These are phyloP conservation scores for Mycena polygramma DNA, from an alignment of 768 basidiomycete species.

Conservation along the genomic window DNA sequence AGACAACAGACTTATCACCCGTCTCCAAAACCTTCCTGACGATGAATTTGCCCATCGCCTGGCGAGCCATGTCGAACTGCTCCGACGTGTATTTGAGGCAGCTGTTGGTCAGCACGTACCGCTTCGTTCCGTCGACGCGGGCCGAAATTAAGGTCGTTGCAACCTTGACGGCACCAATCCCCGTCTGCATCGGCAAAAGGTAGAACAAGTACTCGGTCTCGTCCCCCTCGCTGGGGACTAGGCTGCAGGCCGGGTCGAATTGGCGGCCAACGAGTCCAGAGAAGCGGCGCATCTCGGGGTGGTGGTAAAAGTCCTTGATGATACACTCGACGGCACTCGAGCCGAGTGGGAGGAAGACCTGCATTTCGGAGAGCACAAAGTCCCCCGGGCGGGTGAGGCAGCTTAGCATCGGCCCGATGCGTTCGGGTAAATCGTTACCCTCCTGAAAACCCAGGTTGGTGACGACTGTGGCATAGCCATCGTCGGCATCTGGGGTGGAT, in stretches of 20 bases:
- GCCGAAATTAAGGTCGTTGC: conserved; percentile 6
- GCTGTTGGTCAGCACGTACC: conserved; percentile 13
- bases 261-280: conserved; percentile 11
- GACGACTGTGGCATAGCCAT: conserved; percentile 2
- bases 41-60: conserved; percentile 4
- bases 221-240: conserved; percentile 5
- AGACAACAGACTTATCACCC: conserved; percentile 12
- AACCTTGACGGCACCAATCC: conserved; percentile 7
- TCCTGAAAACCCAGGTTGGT: conserved; percentile 19
- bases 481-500: neutral
- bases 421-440: conserved; percentile 1
- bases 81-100: conserved; percentile 8
- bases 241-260: conserved; percentile 14
- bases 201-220: conserved; percentile 12
- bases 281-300: conserved; percentile 13
- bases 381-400: conserved; percentile 6
- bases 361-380: conserved; percentile 4
- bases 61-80: conserved; percentile 14
- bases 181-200: conserved; percentile 12
- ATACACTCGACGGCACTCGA: neutral
- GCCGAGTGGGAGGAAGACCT: neutral
- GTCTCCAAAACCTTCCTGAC: conserved; percentile 14
- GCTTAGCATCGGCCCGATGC: conserved; percentile 7
- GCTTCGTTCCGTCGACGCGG: conserved; percentile 3
- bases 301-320: conserved; percentile 12